Evolutionary conservation across 805 yeast species (phyloP).

Genomic region (Barnettozyma botsteinii): DNA sequence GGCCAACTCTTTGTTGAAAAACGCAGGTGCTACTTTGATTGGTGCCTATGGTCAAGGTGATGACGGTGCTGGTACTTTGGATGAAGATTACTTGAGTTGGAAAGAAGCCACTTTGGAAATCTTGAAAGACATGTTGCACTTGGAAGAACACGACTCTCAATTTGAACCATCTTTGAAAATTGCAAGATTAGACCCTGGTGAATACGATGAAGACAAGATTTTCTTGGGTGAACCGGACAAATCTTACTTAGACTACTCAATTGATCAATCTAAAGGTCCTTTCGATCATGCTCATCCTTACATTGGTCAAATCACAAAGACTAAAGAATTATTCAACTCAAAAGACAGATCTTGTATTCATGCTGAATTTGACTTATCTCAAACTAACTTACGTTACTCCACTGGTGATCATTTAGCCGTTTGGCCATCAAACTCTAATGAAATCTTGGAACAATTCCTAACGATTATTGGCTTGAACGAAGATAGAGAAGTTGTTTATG

Average conservation of each 20-base stretch:
- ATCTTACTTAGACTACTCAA: slow-evolving; percentile 31
- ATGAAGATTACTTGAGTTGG: slow-evolving; percentile 93
- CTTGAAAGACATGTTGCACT: slow-evolving; percentile 54
- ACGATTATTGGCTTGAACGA: slow-evolving; percentile 53
- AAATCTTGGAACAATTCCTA: slow-evolving; percentile 63
- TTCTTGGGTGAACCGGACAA: slow-evolving; percentile 74
- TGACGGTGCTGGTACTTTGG: slow-evolving; percentile 91
- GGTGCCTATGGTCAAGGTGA: slow-evolving; percentile 90
- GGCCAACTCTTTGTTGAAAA: slow-evolving; percentile 42
- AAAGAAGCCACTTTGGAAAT: slow-evolving; percentile 69
- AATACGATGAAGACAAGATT: slow-evolving; percentile 38
- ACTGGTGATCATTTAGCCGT: slow-evolving; percentile 96
- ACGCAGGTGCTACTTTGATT: slow-evolving; percentile 66
- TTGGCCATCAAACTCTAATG: slow-evolving; percentile 87
- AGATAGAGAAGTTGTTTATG: slow-evolving; percentile 51
- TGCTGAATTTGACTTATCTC: slow-evolving; percentile 78
- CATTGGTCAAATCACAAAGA: slow-evolving; percentile 54
- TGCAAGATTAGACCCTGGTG: slow-evolving; percentile 32
- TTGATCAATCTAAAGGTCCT: slow-evolving; percentile 53
- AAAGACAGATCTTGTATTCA: slow-evolving; percentile 77
- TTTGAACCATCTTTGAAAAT: slow-evolving; percentile 65
- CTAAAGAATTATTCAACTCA: slow-evolving; percentile 68
- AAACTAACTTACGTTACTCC: slow-evolving; percentile 70
- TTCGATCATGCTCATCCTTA: slow-evolving; percentile 79
- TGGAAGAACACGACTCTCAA: slow-evolving; percentile 73